Evolutionary conservation across 1,139 yeast genomes (phyloP), one percentile per base, ranked within the genome.

Genomic region (Barnettozyma hawaiiensis): DNA sequence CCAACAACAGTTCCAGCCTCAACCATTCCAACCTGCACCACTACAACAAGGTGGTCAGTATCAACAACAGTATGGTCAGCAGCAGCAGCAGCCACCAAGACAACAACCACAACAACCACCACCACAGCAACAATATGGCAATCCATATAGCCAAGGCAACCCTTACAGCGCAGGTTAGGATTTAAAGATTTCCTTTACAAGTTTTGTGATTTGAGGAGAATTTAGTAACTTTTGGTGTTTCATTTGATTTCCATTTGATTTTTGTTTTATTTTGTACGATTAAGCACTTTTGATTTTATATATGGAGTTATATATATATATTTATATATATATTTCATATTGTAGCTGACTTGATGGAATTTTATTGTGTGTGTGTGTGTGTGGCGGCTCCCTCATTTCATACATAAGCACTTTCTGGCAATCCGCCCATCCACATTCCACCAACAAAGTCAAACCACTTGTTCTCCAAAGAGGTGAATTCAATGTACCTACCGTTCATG

Each of bases 391-490:
- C 23, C 23, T 21, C 8, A 21, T 21, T 21, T 21, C 23, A 7
- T 21, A 7, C 21, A 19, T 16, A 39, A 4, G 42, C 39, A n/a
- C 28, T 29, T 16, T 20, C 21, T 16, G 45, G 45, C 5, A 42
- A n/a, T 6, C 52, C 59, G 18, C 52, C 45, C 58, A 55, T 52
- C 62, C 62, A 59, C 4, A 58, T n/a, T 18, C 52, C 54, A 20
- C 62, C 61, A 31, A 57, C 47, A 35, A 54, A 57, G 31, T 58
- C 61, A 42, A 55, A 58, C 48, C 54, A 53, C 15, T 39, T 41
- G n/a, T 45, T 47, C 28, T 50, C 50, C 4, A 37, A 20, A 3
- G 40, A 29, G 14, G 44, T 48, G 41, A 51, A 56, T 19, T 47
- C 39, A 5, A 59, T 51, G 7, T 36, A 63, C 47, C 44, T 24